Percentiles rank a stretch among this genome's conserved stretches.
Evolutionary conservation across 371 early-diverging fungal species (phyloP).

Genomic region (Massospora cicadina): DNA sequence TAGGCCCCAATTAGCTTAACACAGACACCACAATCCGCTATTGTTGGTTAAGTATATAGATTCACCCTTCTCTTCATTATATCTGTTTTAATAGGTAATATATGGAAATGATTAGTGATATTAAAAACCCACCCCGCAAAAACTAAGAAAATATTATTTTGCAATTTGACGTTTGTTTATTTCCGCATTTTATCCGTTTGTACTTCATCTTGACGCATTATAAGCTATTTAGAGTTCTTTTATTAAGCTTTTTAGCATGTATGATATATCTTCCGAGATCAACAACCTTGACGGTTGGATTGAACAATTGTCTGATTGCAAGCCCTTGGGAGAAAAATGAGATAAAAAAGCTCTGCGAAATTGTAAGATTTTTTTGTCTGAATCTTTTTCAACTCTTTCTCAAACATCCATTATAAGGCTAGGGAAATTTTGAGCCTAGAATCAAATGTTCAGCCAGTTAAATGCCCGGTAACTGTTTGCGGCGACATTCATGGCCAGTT

Average conservation of each 20-base stretch:
- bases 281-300: conserved; percentile 81
- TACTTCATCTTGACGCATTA: background rate
- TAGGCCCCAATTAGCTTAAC: background rate
- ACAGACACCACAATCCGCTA: background rate
- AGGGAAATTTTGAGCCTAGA: conserved; percentile 86
- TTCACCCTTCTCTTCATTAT: background rate
- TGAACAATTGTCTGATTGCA: conserved; percentile 69
- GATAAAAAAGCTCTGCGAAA: conserved; percentile 91
- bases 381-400: conserved; percentile 6
- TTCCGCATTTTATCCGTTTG: background rate
- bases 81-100: background rate
- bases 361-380: conserved; percentile 29
- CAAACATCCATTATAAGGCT: conserved; percentile 31
- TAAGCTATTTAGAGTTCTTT: background rate
- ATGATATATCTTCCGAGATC: conserved; percentile 7
- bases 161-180: background rate
- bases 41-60: background rate
- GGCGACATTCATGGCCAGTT: conserved; percentile 99
- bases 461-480: conserved; percentile 91
- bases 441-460: conserved; percentile 89
- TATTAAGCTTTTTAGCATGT: conserved; percentile 2
- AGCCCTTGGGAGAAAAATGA: conserved; percentile 79
- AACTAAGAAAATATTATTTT: too few relatives aligned
- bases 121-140: background rate
- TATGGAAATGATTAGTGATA: background rate